Evolutionary conservation across 768 basidiomycete genomes (phyloP).

Genomic region (Tubosaeta brunneosetosa): DNA sequence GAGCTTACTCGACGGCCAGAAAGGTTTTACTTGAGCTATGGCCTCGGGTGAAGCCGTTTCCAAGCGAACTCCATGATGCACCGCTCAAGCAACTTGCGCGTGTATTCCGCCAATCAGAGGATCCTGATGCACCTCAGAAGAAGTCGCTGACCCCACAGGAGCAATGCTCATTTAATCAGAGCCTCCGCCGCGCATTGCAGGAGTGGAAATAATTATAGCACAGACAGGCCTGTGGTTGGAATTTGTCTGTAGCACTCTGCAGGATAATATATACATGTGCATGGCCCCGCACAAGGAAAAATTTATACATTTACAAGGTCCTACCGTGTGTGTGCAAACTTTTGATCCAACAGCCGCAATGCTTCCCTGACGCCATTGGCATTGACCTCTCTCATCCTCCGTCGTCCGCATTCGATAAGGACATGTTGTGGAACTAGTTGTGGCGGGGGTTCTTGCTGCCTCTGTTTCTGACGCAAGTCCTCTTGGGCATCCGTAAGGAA

Average conservation of each 20-base stretch:
- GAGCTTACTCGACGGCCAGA: slow-evolving; percentile 47
- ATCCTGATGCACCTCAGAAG: slow-evolving; percentile 11
- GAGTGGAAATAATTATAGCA: slow-evolving; percentile 21
- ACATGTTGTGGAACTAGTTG: slow-evolving; percentile 59
- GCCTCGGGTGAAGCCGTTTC: slow-evolving; percentile 60
- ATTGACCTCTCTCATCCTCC: slow-evolving; percentile 60
- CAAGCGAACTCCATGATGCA: slow-evolving; percentile 40
- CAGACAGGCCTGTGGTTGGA: neutral
- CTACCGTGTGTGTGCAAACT: slow-evolving; percentile 41
- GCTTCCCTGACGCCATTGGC: slow-evolving; percentile 73
- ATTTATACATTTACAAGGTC: neutral
- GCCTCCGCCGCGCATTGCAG: slow-evolving; percentile 29
- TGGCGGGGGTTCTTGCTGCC: slow-evolving; percentile 40
- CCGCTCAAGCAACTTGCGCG: slow-evolving; percentile 43
- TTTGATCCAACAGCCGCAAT: slow-evolving; percentile 66
- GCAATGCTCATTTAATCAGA: slow-evolving; percentile 36
- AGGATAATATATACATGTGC: slow-evolving; percentile 7
- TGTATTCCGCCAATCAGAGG: slow-evolving; percentile 38
- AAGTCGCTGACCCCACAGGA: slow-evolving; percentile 28
- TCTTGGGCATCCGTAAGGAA: slow-evolving; percentile 53
- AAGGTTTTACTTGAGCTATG: slow-evolving; percentile 57
- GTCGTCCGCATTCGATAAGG: slow-evolving; percentile 57
- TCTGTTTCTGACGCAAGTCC: slow-evolving; percentile 45
- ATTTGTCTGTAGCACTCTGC: neutral
- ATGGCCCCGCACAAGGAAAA: neutral